Evolutionary conservation across 306 rosid species (phyloP).

Genomic region (Rosa multiflora): DNA sequence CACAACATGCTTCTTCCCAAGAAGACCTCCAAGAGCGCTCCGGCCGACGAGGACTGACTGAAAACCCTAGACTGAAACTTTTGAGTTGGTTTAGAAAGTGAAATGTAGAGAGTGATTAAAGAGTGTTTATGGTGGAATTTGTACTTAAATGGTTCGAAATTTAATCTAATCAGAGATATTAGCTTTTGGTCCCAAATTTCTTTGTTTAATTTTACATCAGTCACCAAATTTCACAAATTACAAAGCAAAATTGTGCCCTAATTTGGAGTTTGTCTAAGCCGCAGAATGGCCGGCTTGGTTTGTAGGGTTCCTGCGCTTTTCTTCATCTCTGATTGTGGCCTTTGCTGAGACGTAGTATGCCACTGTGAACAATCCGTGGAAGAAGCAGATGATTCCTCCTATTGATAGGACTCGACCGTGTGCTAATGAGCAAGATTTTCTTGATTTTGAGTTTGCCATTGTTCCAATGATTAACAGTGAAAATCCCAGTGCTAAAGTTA

Average conservation of each 20-base stretch:
- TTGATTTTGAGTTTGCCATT: slow-evolving; percentile 57
- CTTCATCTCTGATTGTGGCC: slow-evolving; percentile 41
- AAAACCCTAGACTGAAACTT: not conserved
- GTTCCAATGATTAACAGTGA: slow-evolving; percentile 60
- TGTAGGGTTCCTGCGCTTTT: not conserved
- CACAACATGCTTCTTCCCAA: slow-evolving; percentile 20
- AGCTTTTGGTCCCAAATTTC: not conserved
- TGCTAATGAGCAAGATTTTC: slow-evolving; percentile 59
- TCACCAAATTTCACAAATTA: not conserved
- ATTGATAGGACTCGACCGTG: slow-evolving; percentile 54
- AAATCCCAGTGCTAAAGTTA: slow-evolving; percentile 42
- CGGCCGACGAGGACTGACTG: not conserved
- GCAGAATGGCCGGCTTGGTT: not conserved
- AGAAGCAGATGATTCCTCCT: slow-evolving; percentile 79
- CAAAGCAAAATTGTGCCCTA: not conserved
- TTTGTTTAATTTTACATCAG: not conserved
- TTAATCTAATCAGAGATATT: not conserved
- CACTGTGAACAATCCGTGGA: slow-evolving; percentile 61
- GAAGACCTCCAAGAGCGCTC: slow-evolving; percentile 9
- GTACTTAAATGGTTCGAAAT: not conserved
- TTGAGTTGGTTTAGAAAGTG: not conserved
- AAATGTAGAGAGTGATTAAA: not conserved
- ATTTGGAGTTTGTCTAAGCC: not conserved
- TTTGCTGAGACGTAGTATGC: slow-evolving; percentile 54
- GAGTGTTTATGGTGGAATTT: not conserved